Evolutionary conservation across 441 rosid genomes (phyloP), one percentile per base, ranked within the genome.

Genomic region (Brassica balearica): DNA sequence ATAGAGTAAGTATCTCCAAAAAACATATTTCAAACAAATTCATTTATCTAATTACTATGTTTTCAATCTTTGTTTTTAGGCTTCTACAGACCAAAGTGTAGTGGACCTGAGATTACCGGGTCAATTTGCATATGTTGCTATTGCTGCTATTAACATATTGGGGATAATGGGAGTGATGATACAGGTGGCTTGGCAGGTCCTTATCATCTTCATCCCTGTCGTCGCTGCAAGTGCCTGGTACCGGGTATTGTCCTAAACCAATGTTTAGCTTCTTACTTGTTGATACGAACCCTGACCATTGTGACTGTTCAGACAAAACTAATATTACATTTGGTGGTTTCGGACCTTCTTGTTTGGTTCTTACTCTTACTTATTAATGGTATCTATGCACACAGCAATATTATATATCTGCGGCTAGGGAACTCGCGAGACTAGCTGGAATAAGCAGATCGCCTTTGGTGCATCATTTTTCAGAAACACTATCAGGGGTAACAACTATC

Each of bases 111-210:
- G 59, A 77, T 86, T 95, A 65, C 88, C 91, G 1, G 46, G 56
- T 77, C 86, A 77, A 84, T 73, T 93, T 32, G 89, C 85, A 12
- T 55, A 68, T 51, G 80, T 87, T 68, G 90, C 93, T 68, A 78
- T 81, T 69, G 17, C 91, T 7, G 27, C 77, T 51, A 89, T 89
- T 69, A 87, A 81, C 72, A 90, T 95, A 29, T 34, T 91, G 9
- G 99, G 94, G 63, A 84, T 87, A 75, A 87, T 92, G 27, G 92
- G 82, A 4, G 94, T 94, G 77, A 92, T 94, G 90, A 87, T 88
- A 75, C 96, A 88, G 81, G 98, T 87, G 19, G 93, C 97, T 9
- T 94, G 98, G 98, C 93, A 89, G 82, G 88, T 93, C 43, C 89
- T 87, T 73, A 64, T 91, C 17, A 77, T 89, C 75, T 92, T 87